Percentiles rank a stretch among this genome's conserved stretches.
Conservation (phyloP, 2,329 filamentous ascomycete genomes). For the Simplicillium aogashimaense region DNA sequence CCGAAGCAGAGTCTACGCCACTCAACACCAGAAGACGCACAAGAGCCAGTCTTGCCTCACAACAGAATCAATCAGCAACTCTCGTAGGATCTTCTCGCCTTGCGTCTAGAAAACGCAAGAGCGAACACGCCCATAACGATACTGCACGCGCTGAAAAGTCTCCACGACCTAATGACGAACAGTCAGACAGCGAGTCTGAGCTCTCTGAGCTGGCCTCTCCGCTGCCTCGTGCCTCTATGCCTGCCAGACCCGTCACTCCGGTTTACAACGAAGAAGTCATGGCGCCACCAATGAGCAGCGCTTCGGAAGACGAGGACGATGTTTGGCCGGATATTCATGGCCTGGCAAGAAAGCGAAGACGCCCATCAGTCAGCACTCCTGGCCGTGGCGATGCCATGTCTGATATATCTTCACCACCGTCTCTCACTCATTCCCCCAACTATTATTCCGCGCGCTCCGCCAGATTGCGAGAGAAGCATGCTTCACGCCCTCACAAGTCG, state of each 20-base stretch:
- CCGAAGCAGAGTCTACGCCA: constrained; percentile 60
- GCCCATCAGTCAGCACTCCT: constrained; percentile 25
- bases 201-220: constrained; percentile 28
- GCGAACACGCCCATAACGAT: constrained; percentile 30
- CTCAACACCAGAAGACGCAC: constrained; percentile 34
- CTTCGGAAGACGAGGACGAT: constrained; percentile 31
- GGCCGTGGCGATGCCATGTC: constrained; percentile 29
- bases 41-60: constrained; percentile 15
- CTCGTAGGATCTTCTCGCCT: constrained; percentile 18
- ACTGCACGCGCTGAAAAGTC: constrained; percentile 26
- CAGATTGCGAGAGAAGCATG: constrained; percentile 19
- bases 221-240: constrained; percentile 13
- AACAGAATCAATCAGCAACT: constrained; percentile 12
- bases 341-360: constrained; percentile 35
- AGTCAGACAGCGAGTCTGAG: constrained; percentile 24
- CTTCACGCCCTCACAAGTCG: constrained; percentile 19
- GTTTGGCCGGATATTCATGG: constrained; percentile 43
- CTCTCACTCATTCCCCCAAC: constrained; percentile 58
- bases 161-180: constrained; percentile 16
- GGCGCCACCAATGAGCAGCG: constrained; percentile 47
- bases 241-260: constrained; percentile 29
- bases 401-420: constrained; percentile 53
- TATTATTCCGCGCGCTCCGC: constrained; percentile 20
- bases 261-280: constrained; percentile 37
- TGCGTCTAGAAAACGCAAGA: constrained; percentile 47